Evolutionary conservation across 306 rosid species (phyloP).

Genomic region (Sophora flavescens): DNA sequence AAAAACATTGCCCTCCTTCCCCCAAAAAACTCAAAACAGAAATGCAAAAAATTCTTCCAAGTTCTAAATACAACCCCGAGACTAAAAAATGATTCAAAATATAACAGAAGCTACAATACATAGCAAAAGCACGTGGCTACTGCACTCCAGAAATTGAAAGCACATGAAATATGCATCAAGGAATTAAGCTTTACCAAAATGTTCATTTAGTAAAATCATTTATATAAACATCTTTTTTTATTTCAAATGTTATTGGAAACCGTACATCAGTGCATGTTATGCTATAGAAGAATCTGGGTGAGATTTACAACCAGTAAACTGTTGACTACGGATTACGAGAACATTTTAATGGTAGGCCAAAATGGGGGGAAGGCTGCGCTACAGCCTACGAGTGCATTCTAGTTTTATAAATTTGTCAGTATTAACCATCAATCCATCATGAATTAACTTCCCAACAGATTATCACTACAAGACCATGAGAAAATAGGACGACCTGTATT

Average conservation of each 20-base stretch:
- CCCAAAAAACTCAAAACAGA: background rate
- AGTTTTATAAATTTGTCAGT: background rate
- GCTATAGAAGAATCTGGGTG: background rate
- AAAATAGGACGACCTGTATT: constrained; percentile 5
- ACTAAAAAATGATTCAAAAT: no score
- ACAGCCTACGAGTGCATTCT: background rate
- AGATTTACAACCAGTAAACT: background rate
- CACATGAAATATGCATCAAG: no score
- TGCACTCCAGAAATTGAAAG: no score
- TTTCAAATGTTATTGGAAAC: background rate
- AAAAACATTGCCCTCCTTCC: background rate
- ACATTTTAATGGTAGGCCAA: no score
- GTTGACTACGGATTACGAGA: background rate
- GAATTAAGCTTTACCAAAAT: no score
- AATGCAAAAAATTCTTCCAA: background rate
- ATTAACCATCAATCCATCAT: background rate
- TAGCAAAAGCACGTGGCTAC: no score
- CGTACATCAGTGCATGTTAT: background rate
- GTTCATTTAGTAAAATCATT: background rate
- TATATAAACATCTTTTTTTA: background rate
- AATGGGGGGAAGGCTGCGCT: no score
- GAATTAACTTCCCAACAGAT: background rate
- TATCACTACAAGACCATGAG: background rate
- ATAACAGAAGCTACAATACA: no score
- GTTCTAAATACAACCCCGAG: background rate